Evolutionary conservation across 129 eudicot species (phyloP), one percentile per base, ranked within the genome.

Genomic region (Helianthus tuberosus): DNA sequence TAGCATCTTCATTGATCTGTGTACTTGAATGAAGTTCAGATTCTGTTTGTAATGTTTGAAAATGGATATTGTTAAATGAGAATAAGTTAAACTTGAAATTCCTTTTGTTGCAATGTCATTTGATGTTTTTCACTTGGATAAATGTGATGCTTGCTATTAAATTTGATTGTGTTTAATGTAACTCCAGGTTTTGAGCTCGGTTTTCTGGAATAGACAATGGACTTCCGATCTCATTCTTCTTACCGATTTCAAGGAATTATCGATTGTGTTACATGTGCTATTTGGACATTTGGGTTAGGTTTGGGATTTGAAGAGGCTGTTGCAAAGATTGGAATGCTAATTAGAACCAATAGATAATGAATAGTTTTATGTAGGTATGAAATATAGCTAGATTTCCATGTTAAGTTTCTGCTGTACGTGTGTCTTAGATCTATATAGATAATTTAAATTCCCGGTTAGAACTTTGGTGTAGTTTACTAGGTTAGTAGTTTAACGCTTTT

Each of bases 191-290:
- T 71, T 81, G 73, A 70, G 46, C 76, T 62, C 64, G 52, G 53
- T 85, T 68, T 74, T 78, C 81, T 55, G 54, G 76, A 74, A 60
- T 76, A 79, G 60, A 71, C 62, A 74, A 81, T 79, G 86, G 82
- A 69, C 48, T 73, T 38, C 62, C 43, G 80, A 79, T 73, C 71
- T 67, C 74, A 25, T 73, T 77, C 70, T 57, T 8, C 72, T 27
- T 79, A 69, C 66, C 41, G 52, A 49, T 46, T 44, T 66, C 80
- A 77, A 79, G 86, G 82, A 39, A 47, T 70, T 77, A 41, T 74
- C 14, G 68, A 79, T 11, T 69, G 83, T 82, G 79, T 69, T 64
- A 79, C 69, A 4, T 70, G 65, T 69, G 73, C 75, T 55, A 58
- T 77, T 71, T 76, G 82, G 82, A 73, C 75, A 36, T 78, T 69